Base-by-base conservation (phyloP, 2,329 filamentous ascomycete genomes). In the Tolypocladium ophioglossoides region DNA sequence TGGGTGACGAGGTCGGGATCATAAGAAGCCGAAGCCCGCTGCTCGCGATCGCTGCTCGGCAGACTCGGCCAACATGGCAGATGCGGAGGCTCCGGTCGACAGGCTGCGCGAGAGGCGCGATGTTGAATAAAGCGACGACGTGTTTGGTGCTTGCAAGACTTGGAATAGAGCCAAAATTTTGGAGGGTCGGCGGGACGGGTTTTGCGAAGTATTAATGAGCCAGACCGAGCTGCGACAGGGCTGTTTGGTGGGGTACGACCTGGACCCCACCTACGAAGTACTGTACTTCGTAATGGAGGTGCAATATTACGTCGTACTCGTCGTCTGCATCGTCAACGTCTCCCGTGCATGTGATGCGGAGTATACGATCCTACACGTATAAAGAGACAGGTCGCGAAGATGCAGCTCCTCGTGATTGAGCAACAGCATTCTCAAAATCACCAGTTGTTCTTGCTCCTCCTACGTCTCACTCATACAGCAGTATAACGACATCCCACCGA, bases 61-160 rank as follows among this genome's bases (percentile, higher is more conserved):
- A 44, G 41, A 24, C 41, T 47, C 54, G 51, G n/a, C 27, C 48
- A 53, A 53, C 55, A 57, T 57, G 55, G 52, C 54, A 55, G 53
- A 27, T 30, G 44, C 44, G 1, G n/a, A 20, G 6, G 30, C 27
- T 32, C 44, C 18, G 10, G 32, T n/a, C 18, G 11, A 34, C 44
- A 32, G 44, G 24, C 44, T 20, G 37, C 22, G 52, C 38, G 24
- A 18, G 8, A 3, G 5, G 14, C 11, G 41, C 34, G 9, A 9
- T 11, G 22, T 14, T 11, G 50, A 16, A 5, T 35, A 37, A 9
- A 11, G 50, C 22, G 35, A 11, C 18, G 37, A 34, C 11, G 16
- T 34, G 22, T 20, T 20, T 20, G 37, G n/a, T 38, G 34, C 9
- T 37, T 38, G 32, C 48, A 27, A 32, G 44, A 14, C 18, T 38